Conservation (phyloP, 306 rosid genomes). For the Vachellia pachyceras region DNA sequence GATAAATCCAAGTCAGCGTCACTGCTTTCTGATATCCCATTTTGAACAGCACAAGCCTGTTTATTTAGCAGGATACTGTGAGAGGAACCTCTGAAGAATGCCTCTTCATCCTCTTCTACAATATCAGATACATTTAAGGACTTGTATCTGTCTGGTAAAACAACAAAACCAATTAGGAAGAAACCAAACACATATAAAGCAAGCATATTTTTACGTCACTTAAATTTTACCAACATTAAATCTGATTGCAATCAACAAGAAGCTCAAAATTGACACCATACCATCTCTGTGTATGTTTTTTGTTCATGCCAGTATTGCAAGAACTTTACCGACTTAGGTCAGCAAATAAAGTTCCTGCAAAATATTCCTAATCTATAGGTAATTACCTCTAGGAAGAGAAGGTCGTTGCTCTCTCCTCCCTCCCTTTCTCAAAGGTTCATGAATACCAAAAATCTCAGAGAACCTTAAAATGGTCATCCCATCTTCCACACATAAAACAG, state of each 20-base stretch:
- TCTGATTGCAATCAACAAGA: slow-evolving; percentile 27
- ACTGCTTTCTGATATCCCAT: slow-evolving; percentile 51
- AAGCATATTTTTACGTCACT: slow-evolving; percentile 36
- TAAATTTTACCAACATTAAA: slow-evolving; percentile 16
- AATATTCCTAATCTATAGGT: slow-evolving; percentile 25
- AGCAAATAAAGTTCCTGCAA: slow-evolving; percentile 26
- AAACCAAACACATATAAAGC: slow-evolving; percentile 25
- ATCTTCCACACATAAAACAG: slow-evolving; percentile 86
- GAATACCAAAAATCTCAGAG: slow-evolving; percentile 93
- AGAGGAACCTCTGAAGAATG: slow-evolving; percentile 64
- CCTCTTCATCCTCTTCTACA: slow-evolving; percentile 97
- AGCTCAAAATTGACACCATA: neutral
- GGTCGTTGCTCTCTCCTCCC: slow-evolving; percentile 83
- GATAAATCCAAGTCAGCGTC: slow-evolving; percentile 57
- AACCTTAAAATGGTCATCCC: slow-evolving; percentile 81
- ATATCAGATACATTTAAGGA: slow-evolving; percentile 60
- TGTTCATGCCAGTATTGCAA: slow-evolving; percentile 19
- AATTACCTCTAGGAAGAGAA: slow-evolving; percentile 70
- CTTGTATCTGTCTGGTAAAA: slow-evolving; percentile 69
- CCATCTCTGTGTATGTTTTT: slow-evolving; percentile 23
- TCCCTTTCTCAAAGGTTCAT: slow-evolving; percentile 72
- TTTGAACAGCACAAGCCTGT: slow-evolving; percentile 46
- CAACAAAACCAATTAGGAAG: slow-evolving; percentile 28
- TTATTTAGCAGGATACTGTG: slow-evolving; percentile 51
- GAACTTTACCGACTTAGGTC: slow-evolving; percentile 21